Conservation (phyloP, 2,329 filamentous ascomycete genomes). For the Aspergillus quadrilineatus region DNA sequence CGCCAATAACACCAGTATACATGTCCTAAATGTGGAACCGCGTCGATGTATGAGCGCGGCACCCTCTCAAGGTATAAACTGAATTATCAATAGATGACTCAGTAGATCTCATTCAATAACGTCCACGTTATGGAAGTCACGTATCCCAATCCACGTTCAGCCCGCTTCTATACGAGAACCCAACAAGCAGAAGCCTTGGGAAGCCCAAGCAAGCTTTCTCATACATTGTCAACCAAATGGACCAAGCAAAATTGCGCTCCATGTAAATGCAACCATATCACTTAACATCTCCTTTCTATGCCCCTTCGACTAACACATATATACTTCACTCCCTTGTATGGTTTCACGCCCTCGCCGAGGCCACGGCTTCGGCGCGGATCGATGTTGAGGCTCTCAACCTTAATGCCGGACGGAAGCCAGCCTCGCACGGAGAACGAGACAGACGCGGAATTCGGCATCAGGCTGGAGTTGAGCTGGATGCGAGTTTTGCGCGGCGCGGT, state of each 20-base stretch:
- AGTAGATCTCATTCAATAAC: background rate
- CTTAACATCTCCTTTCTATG: conserved; percentile 43
- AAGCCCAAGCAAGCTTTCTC: background rate
- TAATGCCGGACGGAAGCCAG: conserved; percentile 64
- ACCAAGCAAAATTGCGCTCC: background rate
- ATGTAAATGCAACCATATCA: conserved; percentile 5
- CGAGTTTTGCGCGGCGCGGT: conserved; percentile 31
- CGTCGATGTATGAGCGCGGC: background rate
- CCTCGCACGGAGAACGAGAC: conserved; percentile 65
- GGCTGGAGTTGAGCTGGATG: conserved; percentile 66
- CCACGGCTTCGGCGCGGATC: conserved; percentile 79
- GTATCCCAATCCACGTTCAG: background rate
- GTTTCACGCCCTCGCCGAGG: conserved; percentile 81
- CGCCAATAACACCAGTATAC: background rate
- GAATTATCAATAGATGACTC: background rate
- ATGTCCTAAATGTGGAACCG: background rate
- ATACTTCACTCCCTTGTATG: conserved; percentile 98
- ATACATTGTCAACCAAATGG: background rate
- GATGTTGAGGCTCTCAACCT: conserved; percentile 61
- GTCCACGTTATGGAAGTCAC: background rate
- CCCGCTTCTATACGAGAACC: background rate
- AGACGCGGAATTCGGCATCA: conserved; percentile 77
- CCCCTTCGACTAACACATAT: conserved; percentile 68
- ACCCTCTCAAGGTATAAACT: background rate
- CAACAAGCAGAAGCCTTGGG: background rate